Conservation (phyloP, 2,329 filamentous ascomycete species). For the Alternaria novae-zelandiae region DNA sequence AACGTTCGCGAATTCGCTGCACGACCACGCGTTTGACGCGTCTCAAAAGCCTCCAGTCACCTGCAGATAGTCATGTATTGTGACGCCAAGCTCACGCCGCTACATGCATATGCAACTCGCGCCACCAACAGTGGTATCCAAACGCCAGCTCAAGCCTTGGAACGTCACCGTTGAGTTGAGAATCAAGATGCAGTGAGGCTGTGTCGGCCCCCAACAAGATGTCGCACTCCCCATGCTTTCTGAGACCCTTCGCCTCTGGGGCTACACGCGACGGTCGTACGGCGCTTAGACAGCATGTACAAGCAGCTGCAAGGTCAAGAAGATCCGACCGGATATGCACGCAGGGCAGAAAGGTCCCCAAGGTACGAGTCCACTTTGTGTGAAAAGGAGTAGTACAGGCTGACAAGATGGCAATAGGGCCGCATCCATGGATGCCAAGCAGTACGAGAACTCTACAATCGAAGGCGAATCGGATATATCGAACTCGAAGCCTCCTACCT, state of each 20-base stretch:
- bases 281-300: neutral
- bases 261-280: neutral
- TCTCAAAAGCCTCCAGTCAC: no score
- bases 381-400: neutral
- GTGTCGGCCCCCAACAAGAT: neutral
- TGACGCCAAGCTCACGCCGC: neutral
- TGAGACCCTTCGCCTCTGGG: neutral
- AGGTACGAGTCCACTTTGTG: neutral
- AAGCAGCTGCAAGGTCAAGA: neutral
- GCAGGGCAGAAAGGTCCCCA: neutral
- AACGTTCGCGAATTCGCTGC: neutral
- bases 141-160: neutral
- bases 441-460: neutral
- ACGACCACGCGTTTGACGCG: neutral
- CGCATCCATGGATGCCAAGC: neutral
- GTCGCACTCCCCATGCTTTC: neutral
- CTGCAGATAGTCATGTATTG: no score
- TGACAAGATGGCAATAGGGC: neutral
- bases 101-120: neutral
- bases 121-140: neutral
- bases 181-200: neutral
- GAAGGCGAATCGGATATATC: neutral
- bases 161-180: neutral
- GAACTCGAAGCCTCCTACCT: neutral
- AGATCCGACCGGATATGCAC: neutral